A percentile compares a stretch with the other conserved stretches of the same genome.
phyloP scores from a whole-genome alignment of 108 stramenopile species.

The Schizochytrium sp. region DNA sequence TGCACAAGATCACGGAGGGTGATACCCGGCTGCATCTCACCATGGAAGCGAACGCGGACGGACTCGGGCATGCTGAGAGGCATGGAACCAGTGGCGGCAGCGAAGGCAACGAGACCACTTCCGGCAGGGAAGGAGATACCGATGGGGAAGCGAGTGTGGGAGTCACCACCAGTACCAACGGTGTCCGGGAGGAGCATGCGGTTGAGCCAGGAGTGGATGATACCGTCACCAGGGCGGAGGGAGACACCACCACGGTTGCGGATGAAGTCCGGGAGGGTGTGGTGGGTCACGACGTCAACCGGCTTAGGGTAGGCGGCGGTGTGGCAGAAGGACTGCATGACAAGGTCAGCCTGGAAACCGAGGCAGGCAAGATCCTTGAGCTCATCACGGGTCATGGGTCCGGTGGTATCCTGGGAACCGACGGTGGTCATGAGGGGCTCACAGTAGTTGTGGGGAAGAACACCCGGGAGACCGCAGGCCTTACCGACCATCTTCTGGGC shows the following conservation, averaged over 20 bases:
- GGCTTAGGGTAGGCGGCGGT: constrained; percentile 97
- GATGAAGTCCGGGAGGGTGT: constrained; percentile 95
- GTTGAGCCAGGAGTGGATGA: constrained; percentile 97
- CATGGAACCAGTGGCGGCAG: constrained; percentile 94
- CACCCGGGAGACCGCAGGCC: constrained; percentile 89
- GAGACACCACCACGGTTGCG: constrained; percentile 92
- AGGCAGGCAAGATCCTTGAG: constrained; percentile 90
- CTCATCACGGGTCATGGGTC: constrained; percentile 97
- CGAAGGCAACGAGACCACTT: constrained; percentile 92
- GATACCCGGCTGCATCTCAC: constrained; percentile 93
- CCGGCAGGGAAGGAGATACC: constrained; percentile 96
- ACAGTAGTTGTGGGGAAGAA: constrained; percentile 81
- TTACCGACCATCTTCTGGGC: constrained; percentile 96
- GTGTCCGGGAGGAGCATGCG: constrained; percentile 95
- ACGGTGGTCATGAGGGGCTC: constrained; percentile 96
- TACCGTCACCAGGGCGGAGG: constrained; percentile 93
- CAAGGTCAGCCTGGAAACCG: constrained; percentile 92
- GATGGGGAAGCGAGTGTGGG: constrained; percentile 95
- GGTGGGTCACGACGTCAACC: constrained; percentile 94
- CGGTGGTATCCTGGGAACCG: constrained; percentile 94
- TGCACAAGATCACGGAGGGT: constrained; percentile 95
- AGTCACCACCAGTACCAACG: constrained; percentile 95
- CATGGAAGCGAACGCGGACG: constrained; percentile 90
- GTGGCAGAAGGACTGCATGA: constrained; percentile 97
- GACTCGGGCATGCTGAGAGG: constrained; percentile 95